These are phyloP conservation scores for Geoglossum glabrum DNA, from an alignment of 495 filamentous ascomycete species.

Conservation along the genomic window DNA sequence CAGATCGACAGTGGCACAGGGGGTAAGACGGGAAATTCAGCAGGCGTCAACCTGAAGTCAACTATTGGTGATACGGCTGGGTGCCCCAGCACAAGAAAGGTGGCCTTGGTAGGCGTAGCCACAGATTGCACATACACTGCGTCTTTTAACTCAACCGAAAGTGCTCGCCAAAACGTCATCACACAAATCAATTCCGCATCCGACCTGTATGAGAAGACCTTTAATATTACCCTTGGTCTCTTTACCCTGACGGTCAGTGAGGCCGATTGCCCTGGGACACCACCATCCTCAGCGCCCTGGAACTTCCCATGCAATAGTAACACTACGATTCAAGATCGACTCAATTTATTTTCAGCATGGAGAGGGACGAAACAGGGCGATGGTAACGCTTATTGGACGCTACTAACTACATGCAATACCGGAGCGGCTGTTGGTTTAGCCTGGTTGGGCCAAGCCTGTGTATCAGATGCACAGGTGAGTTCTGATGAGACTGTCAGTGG, in stretches of 20 bases:
- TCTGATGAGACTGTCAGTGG: constrained; percentile 50
- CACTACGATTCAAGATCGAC: constrained; percentile 51
- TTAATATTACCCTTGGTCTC: constrained; percentile 85
- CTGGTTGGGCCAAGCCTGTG: constrained; percentile 82
- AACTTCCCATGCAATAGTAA: constrained; percentile 49
- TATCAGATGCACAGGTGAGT: constrained; percentile 19
- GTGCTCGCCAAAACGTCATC: constrained; percentile 53
- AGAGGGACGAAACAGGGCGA: constrained; percentile 45
- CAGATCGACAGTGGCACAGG: constrained; percentile 33
- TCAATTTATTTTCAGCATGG: constrained; percentile 83
- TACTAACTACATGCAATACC: constrained; percentile 71
- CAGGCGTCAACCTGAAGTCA: constrained; percentile 57
- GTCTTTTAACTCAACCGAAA: constrained; percentile 39
- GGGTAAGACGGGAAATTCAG: constrained; percentile 50
- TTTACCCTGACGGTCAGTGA: constrained; percentile 64
- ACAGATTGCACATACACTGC: constrained; percentile 77
- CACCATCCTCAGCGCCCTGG: constrained; percentile 50
- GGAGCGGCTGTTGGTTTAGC: constrained; percentile 77
- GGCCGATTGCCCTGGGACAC: constrained; percentile 41
- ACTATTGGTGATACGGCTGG: constrained; percentile 68
- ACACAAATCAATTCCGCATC: constrained; percentile 72
- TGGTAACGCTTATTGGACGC: constrained; percentile 78
- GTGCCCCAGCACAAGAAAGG: constrained; percentile 71
- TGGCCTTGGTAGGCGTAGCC: constrained; percentile 79
- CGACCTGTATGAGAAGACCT: constrained; percentile 64